Percentiles rank a stretch among this genome's conserved stretches.
phyloP scores from a whole-genome alignment of 2,329 filamentous ascomycete genomes.

The Cladosporium sp. region DNA sequence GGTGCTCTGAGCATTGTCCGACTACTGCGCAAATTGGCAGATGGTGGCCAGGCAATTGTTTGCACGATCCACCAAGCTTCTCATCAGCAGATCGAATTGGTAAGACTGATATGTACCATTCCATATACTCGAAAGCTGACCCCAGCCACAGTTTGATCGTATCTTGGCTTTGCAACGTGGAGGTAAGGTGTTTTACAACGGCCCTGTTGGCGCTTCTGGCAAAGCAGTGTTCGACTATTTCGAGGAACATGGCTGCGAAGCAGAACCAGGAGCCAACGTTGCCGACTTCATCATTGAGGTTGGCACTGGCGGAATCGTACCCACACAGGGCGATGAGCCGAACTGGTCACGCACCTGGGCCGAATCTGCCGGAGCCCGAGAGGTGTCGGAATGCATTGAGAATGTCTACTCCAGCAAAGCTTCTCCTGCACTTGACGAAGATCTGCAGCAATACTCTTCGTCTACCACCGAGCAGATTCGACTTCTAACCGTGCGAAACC shows the following conservation, averaged over 20 bases:
- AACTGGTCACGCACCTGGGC: neutral
- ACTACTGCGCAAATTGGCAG: slow-evolving; percentile 60
- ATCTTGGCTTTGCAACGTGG: too few species aligned
- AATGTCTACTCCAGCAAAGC: neutral
- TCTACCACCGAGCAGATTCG: neutral
- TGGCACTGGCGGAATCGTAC: neutral
- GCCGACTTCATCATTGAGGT: neutral
- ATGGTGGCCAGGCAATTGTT: slow-evolving; percentile 60
- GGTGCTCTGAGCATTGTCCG: slow-evolving; percentile 61
- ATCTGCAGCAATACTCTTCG: neutral
- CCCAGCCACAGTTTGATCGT: too few species aligned
- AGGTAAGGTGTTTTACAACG: too few species aligned
- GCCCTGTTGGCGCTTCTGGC: too few species aligned
- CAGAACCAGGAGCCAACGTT: neutral
- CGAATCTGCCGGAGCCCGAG: too few species aligned
- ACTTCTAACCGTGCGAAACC: neutral
- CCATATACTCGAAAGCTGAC: too few species aligned
- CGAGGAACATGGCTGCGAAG: neutral
- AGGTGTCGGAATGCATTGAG: too few species aligned
- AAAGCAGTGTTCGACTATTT: too few species aligned
- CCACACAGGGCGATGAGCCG: neutral
- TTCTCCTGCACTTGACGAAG: neutral
- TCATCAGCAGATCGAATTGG: slow-evolving; percentile 54
- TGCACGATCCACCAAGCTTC: slow-evolving; percentile 67
- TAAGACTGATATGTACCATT: too few species aligned